Conservation (phyloP, 441 rosid genomes). For the Euphorbia neoarborescens region DNA sequence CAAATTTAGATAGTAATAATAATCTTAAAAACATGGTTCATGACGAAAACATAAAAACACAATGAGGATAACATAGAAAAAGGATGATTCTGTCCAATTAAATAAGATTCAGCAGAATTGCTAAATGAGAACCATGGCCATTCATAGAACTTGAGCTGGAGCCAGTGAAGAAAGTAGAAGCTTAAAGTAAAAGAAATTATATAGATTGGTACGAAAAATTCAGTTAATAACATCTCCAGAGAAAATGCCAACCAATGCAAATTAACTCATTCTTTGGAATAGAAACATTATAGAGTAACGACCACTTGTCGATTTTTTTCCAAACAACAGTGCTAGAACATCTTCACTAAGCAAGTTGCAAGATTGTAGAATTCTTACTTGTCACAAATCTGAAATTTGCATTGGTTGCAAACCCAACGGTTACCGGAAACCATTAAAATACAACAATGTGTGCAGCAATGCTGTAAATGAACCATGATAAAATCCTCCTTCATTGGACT, state of each 20-base stretch:
- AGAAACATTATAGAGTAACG: background rate
- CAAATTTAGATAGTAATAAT: no score
- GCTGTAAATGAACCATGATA: slow-evolving; percentile 96
- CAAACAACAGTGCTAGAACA: background rate
- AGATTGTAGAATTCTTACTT: slow-evolving; percentile 45
- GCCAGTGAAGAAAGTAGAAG: background rate
- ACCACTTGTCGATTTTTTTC: background rate
- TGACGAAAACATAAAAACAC: background rate
- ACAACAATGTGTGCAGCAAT: slow-evolving; percentile 84
- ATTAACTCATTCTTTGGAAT: background rate
- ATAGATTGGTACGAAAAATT: background rate
- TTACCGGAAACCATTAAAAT: slow-evolving; percentile 81
- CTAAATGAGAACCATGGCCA: background rate
- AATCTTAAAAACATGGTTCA: background rate
- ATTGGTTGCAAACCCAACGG: slow-evolving; percentile 87
- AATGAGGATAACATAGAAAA: background rate
- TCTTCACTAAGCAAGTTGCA: slow-evolving; percentile 1
- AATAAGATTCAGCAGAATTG: background rate
- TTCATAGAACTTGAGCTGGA: background rate
- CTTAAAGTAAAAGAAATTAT: background rate
- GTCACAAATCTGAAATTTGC: slow-evolving; percentile 97
- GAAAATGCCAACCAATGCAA: background rate
- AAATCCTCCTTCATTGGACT: slow-evolving; percentile 98
- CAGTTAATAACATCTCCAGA: background rate
- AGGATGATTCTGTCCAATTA: background rate